Conservation (phyloP, 805 yeast genomes). For the Starmerella lactis-condensi region DNA sequence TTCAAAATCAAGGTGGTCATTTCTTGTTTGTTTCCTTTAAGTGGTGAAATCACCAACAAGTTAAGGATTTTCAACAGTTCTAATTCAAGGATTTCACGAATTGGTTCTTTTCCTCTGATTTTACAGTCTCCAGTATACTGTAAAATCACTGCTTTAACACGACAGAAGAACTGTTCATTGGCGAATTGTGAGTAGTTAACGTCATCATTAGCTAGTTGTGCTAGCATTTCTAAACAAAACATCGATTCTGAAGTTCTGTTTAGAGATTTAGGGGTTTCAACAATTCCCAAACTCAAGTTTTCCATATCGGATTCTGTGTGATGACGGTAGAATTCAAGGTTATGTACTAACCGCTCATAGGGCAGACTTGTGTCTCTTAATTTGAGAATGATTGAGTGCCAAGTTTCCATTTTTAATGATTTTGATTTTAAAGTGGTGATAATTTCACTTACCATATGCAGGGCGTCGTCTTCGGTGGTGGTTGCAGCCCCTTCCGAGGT, state of each 20-base stretch:
- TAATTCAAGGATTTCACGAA: conserved; percentile 41
- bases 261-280: conserved; percentile 30
- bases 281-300: conserved; percentile 34
- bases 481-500: too few relatives aligned
- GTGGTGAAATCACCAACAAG: conserved; percentile 1
- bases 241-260: conserved; percentile 34
- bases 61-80: conserved; percentile 32
- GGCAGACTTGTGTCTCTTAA: conserved; percentile 47
- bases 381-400: conserved; percentile 23
- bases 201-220: conserved; percentile 23
- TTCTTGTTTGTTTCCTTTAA: too few relatives aligned
- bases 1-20: conserved; percentile 4
- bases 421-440: conserved; percentile 19
- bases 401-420: conserved; percentile 22
- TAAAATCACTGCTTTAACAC: conserved; percentile 31
- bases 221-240: conserved; percentile 37
- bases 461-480: too few relatives aligned
- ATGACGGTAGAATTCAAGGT: conserved; percentile 19
- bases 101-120: conserved; percentile 43
- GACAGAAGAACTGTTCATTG: conserved; percentile 1
- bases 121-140: conserved; percentile 46
- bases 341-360: conserved; percentile 32
- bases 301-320: conserved; percentile 25
- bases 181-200: conserved; percentile 4
- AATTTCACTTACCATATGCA: too few relatives aligned